Base-by-base conservation (phyloP, 148 eudicot species). In the Vaccinium macrocarpon region DNA sequence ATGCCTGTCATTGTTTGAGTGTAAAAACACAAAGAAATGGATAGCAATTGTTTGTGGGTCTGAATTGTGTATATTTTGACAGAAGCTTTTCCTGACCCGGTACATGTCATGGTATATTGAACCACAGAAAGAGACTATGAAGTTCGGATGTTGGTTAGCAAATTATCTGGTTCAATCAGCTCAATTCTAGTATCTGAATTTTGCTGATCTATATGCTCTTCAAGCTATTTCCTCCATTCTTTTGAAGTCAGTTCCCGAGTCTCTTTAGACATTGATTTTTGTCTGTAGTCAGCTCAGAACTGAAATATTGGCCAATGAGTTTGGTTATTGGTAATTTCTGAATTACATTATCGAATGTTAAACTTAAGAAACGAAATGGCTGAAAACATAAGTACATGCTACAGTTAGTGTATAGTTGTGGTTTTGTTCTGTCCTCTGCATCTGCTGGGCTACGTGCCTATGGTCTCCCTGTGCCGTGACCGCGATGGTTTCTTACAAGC, bases 131-230 rank as follows among this genome's bases (percentile, higher is more conserved):
- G 56, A 7, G 66, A 66, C 2, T 32, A 11, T 49, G 61, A 55
- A 38, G 16, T 76, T 81, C 52, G 71, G 81, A 77, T 52, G 82
- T n/a, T 8, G 70, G 82, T 68, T 72, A 23, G 55, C 59, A 42
- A 51, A 76, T 79, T 27, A 55, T 85, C 19, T 73, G 84, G 74
- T 80, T 71, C 52, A 35, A 85, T 66, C 87, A 52, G 32, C 25
- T 84, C 74, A 80, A 56, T 80, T 55, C 16, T 38, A n/a, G 59
- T 50, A 81, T 81, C 66, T 76, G 66, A 59, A 81, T 52, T 78
- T 74, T 80, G 35, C 21, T 14, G 52, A 64, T 77, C 11, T 50
- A 52, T 49, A 18, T 49, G 48, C 4, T 21, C 79, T 66, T 55
- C 38, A 51, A 68, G 42, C 56, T 52, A 5, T 52, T 51, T 82